These are phyloP conservation scores for Cutaneotrichosporon sp. DNA, from an alignment of 1,284 basidiomycete genomes.

Conservation along the genomic window DNA sequence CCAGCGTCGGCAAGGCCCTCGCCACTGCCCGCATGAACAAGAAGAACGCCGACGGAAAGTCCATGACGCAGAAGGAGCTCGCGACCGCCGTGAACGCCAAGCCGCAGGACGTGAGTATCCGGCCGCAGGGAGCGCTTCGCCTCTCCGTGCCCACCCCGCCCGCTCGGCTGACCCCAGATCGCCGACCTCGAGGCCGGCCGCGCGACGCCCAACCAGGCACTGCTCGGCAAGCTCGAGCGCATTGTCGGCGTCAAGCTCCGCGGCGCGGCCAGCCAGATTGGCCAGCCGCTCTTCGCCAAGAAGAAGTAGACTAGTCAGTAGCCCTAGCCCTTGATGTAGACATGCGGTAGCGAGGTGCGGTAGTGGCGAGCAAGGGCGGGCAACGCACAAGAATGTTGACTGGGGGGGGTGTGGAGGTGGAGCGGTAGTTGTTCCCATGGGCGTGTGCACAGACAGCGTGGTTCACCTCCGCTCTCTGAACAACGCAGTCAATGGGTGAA, in stretches of 20 bases:
- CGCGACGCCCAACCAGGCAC: constrained; percentile 86
- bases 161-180: constrained; percentile 34
- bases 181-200: constrained; percentile 83
- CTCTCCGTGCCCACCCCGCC: too few relatives aligned
- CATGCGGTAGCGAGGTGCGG: neutral
- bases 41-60: constrained; percentile 54
- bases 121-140: neutral
- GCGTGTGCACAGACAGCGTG: too few relatives aligned
- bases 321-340: constrained; percentile 1
- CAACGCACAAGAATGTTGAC: too few relatives aligned
- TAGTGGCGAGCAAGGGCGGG: too few relatives aligned
- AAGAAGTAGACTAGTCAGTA: constrained; percentile 40
- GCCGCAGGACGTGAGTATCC: constrained; percentile 49
- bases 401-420: too few relatives aligned
- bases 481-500: too few relatives aligned
- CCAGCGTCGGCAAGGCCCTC: constrained; percentile 68
- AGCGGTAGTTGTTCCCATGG: too few relatives aligned
- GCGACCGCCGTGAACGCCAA: constrained; percentile 63
- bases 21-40: constrained; percentile 71
- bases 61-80: constrained; percentile 82
- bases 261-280: constrained; percentile 60
- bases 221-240: constrained; percentile 90
- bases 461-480: too few relatives aligned
- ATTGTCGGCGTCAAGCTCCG: constrained; percentile 87
- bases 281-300: constrained; percentile 51